Conservation (phyloP, 1,284 basidiomycete genomes). For the Phellinidium pouzarii region DNA sequence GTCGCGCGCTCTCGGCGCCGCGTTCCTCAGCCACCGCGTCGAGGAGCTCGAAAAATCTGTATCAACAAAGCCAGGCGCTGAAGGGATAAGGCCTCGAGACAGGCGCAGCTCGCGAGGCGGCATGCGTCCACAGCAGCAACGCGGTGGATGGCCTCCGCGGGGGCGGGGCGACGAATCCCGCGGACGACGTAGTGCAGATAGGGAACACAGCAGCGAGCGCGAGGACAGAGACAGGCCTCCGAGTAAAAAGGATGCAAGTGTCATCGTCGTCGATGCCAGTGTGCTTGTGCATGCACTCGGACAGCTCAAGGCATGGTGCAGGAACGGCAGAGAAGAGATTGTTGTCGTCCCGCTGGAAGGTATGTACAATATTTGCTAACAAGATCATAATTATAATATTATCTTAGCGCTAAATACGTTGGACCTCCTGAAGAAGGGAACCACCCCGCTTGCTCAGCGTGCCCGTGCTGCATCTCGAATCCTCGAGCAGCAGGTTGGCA, state of each 20-base stretch:
- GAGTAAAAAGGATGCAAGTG: conserved; percentile 55
- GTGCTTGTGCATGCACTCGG: conserved; percentile 80
- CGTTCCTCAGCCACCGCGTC: conserved; percentile 76
- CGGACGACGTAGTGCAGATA: conserved; percentile 17
- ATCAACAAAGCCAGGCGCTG: conserved; percentile 23
- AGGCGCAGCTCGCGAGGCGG: conserved; percentile 10
- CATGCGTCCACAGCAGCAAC: background rate
- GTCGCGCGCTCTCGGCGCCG: conserved; percentile 76
- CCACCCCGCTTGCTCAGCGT: conserved; percentile 66
- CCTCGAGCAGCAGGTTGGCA: conserved; percentile 75
- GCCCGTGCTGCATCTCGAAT: conserved; percentile 78
- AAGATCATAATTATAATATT: background rate
- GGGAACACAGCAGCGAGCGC: conserved; percentile 25
- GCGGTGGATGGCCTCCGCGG: conserved; percentile 4
- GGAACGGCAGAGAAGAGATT: conserved; percentile 59
- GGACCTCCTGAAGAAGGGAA: conserved; percentile 91
- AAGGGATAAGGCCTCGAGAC: background rate
- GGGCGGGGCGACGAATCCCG: conserved; percentile 10
- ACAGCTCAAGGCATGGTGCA: conserved; percentile 78
- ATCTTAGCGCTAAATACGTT: conserved; percentile 79
- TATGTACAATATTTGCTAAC: conserved; percentile 31
- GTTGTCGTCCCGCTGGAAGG: conserved; percentile 85
- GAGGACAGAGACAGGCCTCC: conserved; percentile 31
- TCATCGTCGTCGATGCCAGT: conserved; percentile 80
- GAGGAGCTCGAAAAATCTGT: conserved; percentile 76